Conservation (phyloP, 2,329 filamentous ascomycete species). For the Talaromyces sp. region DNA sequence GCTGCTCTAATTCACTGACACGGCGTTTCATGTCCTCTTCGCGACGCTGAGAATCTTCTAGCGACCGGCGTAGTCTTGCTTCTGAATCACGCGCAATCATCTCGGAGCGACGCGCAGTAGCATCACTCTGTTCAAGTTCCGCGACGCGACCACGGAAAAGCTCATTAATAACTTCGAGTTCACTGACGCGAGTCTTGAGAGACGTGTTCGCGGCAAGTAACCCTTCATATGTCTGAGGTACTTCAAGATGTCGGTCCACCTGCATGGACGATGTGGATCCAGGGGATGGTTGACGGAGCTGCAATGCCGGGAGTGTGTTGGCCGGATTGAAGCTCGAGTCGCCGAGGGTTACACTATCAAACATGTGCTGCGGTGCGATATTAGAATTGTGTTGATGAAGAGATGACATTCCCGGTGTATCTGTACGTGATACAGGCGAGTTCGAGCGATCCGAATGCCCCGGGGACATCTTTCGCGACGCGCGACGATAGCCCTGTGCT, state of each 20-base stretch:
- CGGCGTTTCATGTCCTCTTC: conserved; percentile 80
- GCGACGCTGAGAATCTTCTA: conserved; percentile 72
- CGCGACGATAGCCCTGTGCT: conserved; percentile 58
- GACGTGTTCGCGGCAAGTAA: conserved; percentile 76
- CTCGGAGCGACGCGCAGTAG: conserved; percentile 61
- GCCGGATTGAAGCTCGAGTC: conserved; percentile 63
- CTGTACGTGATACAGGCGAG: conserved; percentile 74
- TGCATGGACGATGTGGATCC: conserved; percentile 53
- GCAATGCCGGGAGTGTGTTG: conserved; percentile 50
- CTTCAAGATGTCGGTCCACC: conserved; percentile 63
- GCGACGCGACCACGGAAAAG: conserved; percentile 71
- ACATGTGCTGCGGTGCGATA: conserved; percentile 72
- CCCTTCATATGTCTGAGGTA: conserved; percentile 74
- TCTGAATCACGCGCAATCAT: conserved; percentile 54
- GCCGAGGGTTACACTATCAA: conserved; percentile 67
- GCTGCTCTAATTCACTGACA: conserved; percentile 70
- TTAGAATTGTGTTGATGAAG: conserved; percentile 61
- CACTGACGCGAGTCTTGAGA: conserved; percentile 91
- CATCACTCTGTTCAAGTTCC: conserved; percentile 73
- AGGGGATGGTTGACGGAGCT: conserved; percentile 58
- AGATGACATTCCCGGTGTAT: conserved; percentile 64
- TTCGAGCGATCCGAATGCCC: conserved; percentile 71
- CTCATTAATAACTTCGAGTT: conserved; percentile 92
- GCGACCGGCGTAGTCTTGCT: conserved; percentile 56
- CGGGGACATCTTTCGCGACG: conserved; percentile 69